These are phyloP conservation scores for Plenodomus lindquistii DNA, from an alignment of 2,329 filamentous ascomycete species.

Conservation along the genomic window DNA sequence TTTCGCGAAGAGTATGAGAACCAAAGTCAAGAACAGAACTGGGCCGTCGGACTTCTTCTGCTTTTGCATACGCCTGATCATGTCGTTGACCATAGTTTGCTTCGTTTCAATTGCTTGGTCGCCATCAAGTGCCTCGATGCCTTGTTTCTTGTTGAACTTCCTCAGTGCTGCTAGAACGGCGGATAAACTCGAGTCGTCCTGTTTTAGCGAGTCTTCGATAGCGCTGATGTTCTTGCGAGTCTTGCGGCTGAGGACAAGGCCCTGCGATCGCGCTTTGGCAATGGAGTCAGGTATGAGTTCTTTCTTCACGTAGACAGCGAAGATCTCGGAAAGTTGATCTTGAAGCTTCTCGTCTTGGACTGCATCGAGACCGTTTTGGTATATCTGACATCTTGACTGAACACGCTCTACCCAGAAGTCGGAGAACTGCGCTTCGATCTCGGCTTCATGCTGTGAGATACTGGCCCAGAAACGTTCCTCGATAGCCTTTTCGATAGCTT, in stretches of 20 bases:
- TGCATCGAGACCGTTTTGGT: slow-evolving; percentile 26
- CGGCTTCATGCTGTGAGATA: slow-evolving; percentile 31
- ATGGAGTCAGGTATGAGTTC: slow-evolving; percentile 41
- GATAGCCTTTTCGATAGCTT: slow-evolving; percentile 19
- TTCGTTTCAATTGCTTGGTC: slow-evolving; percentile 23
- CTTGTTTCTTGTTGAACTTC: slow-evolving; percentile 42
- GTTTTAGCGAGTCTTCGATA: slow-evolving; percentile 27
- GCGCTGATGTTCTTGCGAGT: slow-evolving; percentile 37
- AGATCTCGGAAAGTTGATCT: slow-evolving; percentile 39
- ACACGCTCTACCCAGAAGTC: slow-evolving; percentile 41
- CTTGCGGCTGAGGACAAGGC: slow-evolving; percentile 35
- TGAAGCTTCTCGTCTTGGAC: slow-evolving; percentile 37
- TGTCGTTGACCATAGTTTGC: slow-evolving; percentile 32
- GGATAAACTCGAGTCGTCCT: slow-evolving; percentile 14
- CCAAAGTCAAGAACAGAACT: slow-evolving; percentile 42
- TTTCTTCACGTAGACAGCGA: slow-evolving; percentile 33
- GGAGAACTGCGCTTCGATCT: slow-evolving; percentile 35
- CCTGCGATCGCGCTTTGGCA: slow-evolving; percentile 35
- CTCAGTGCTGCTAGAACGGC: slow-evolving; percentile 23
- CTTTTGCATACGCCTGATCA: slow-evolving; percentile 40
- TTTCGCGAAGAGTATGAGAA: slow-evolving; percentile 39
- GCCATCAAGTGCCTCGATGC: slow-evolving; percentile 13
- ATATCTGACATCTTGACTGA: slow-evolving; percentile 25
- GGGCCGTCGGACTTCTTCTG: slow-evolving; percentile 41
- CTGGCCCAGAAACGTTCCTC: slow-evolving; percentile 29